Conservation (phyloP, 1,284 basidiomycete genomes). For the Ceratobasidium sp. region DNA sequence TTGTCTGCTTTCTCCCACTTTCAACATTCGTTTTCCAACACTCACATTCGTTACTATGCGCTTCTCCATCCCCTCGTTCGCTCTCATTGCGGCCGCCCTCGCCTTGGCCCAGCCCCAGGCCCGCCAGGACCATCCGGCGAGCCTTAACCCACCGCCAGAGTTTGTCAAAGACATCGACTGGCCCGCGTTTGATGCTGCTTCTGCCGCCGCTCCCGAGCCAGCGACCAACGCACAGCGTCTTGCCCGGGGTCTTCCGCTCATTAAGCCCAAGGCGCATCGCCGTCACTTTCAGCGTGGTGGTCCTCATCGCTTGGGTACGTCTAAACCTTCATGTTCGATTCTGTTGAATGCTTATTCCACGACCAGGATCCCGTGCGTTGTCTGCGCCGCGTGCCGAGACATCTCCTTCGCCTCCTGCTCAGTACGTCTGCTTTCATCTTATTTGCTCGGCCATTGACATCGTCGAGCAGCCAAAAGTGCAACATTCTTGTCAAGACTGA, state of each 20-base stretch:
- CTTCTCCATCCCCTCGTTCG: constrained; percentile 2
- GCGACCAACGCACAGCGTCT: constrained; percentile 31
- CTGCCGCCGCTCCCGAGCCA: neutral
- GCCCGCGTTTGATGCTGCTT: neutral
- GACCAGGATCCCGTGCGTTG: neutral
- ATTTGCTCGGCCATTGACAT: neutral
- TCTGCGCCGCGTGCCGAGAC: constrained; percentile 10
- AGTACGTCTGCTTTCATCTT: neutral
- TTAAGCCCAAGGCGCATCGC: constrained; percentile 23
- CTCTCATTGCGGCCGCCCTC: neutral
- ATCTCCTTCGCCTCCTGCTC: neutral
- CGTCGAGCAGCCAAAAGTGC: neutral
- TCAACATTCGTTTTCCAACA: neutral
- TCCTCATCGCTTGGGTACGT: neutral
- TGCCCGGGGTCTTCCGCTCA: constrained; percentile 13
- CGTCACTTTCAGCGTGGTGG: neutral
- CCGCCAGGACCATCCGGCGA: neutral
- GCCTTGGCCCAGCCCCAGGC: neutral
- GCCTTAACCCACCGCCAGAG: neutral
- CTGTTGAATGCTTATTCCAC: neutral
- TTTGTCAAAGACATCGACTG: neutral
- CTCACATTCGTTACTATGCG: constrained; percentile 23
- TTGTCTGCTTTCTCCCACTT: neutral
- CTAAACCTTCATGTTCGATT: neutral
- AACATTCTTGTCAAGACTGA: constrained; percentile 8